phyloP scores from a whole-genome alignment of 306 rosid species.

The Dryas octopetala region DNA sequence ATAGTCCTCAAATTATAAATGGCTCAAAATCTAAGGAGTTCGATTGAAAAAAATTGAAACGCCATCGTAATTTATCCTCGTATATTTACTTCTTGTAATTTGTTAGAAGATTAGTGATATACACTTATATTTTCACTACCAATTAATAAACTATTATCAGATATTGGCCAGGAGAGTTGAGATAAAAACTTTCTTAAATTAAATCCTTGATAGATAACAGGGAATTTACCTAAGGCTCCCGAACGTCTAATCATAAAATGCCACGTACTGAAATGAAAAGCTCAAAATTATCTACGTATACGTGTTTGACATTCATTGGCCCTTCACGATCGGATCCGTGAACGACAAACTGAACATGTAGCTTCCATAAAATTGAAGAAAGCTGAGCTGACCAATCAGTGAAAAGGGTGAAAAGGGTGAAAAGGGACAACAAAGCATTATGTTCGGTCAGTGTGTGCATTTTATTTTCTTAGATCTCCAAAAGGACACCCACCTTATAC shows the following conservation, averaged over 20 bases:
- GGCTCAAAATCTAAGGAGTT: no score
- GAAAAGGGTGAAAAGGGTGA: slow-evolving; percentile 15
- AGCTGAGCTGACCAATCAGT: slow-evolving; percentile 10
- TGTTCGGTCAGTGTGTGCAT: slow-evolving; percentile 14
- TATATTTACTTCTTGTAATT: no score
- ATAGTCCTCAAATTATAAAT: no score
- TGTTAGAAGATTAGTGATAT: no score
- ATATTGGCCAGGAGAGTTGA: no score
- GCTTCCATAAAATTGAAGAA: background rate
- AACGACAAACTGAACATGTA: background rate
- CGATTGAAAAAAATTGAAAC: no score
- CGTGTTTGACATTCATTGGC: background rate
- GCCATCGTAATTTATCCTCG: no score
- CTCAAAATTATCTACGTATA: background rate
- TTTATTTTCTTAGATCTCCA: slow-evolving; percentile 16
- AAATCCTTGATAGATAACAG: background rate
- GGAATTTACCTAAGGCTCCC: background rate
- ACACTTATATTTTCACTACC: no score
- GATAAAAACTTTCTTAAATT: no score
- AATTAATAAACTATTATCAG: no score
- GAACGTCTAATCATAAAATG: background rate
- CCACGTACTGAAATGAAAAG: background rate
- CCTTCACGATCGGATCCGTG: background rate
- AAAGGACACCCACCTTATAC: slow-evolving; percentile 23
- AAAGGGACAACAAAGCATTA: slow-evolving; percentile 36